Base-by-base conservation (phyloP, 805 yeast species). In the Lipomyces yamanashiensis region DNA sequence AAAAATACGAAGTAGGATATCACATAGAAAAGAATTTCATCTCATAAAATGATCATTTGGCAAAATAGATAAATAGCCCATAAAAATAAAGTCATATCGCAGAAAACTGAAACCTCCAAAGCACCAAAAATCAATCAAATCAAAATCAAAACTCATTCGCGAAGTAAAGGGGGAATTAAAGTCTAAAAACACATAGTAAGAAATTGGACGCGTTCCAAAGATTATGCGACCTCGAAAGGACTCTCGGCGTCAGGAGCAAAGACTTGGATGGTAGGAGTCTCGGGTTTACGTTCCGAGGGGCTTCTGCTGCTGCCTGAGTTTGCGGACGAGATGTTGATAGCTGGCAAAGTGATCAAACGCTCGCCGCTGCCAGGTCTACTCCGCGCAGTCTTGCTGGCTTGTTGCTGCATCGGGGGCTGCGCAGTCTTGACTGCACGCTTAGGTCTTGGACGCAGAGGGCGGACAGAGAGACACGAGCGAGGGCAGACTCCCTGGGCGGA, bases 401-500 rank as follows among this genome's bases (percentile, higher is more conserved):
- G 28, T 7, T 12, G 47, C 40, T 56, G 59, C n/a, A 48, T 4
- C 34, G 28, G 34, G 15, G 34, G 17, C n/a, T 23, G 47, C 55
- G 28, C 28, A 28, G 28, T 28, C 28, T 58, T 61, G 48, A 61
- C 63, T 2, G 54, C 68, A 12, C 69, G 62, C 61, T 66, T 66
- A 13, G 69, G 69, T 34, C 69, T 40, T 36, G 69, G 69, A 33
- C 69, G 61, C 10, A 66, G 63, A 2, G 69, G 62, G 7, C 66
- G 60, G 17, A 41, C 65, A 7, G 67, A 63, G 49, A 66, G 61
- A 47, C 69, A 66, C 19, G 64, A 39, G 13, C 69, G 59, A 10
- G 69, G 69, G 55, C 69, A 66, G 19, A 66, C 69, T 21, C 69
- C 69, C 47, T 66, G 69, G 1, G 69, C 61, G 13, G 68, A 64